Conservation (phyloP, 1,284 basidiomycete genomes). For the Cystobasidium pallidum region DNA sequence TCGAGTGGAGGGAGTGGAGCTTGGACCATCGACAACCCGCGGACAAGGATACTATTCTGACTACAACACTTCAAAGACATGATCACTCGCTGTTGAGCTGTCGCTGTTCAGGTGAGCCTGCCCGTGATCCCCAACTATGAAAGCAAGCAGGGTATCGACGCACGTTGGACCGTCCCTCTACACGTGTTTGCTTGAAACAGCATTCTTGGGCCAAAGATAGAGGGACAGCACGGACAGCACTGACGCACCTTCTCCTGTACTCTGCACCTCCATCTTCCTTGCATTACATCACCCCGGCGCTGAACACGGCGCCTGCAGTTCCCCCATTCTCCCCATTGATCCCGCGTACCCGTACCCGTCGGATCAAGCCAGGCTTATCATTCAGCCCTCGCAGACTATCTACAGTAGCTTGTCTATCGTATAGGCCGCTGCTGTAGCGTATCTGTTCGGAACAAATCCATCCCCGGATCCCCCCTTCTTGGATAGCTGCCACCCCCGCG, state of each 20-base stretch:
- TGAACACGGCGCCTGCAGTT: too few species aligned
- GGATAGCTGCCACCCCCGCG: constrained; percentile 4
- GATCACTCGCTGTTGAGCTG: constrained; percentile 19
- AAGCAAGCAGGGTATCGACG: background rate
- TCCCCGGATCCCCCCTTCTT: background rate
- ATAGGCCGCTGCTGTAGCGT: constrained; percentile 20
- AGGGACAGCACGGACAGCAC: background rate
- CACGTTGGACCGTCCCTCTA: background rate
- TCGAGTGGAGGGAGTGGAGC: background rate
- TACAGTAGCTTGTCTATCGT: constrained; percentile 33
- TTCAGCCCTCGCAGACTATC: background rate
- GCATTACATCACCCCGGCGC: too few species aligned
- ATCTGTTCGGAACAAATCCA: background rate
- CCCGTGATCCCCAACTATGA: background rate
- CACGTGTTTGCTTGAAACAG: background rate
- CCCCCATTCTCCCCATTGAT: background rate
- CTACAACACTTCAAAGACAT: background rate
- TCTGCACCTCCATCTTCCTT: too few species aligned
- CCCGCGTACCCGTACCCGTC: constrained; percentile 44
- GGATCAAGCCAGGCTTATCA: constrained; percentile 6
- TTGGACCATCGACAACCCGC: background rate
- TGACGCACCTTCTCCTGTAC: background rate
- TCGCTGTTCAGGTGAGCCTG: background rate
- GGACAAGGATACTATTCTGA: background rate
- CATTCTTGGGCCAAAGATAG: background rate